Evolutionary conservation across 2,329 filamentous ascomycete species (phyloP), one percentile per base, ranked within the genome.

Genomic region (Clonostachys rhizophaga): DNA sequence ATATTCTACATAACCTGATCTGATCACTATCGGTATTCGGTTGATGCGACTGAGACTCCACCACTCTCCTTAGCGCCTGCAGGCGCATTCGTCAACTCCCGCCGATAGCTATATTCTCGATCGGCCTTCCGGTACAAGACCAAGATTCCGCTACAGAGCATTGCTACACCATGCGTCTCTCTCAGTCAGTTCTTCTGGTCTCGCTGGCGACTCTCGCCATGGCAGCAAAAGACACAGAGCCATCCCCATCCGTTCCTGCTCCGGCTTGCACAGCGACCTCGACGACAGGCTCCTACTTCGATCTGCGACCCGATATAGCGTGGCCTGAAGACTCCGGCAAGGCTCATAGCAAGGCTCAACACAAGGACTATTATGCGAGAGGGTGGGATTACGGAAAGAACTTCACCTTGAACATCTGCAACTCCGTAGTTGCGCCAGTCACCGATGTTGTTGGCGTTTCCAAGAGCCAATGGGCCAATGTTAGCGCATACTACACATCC

Each of bases 371-470:
- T 63, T 75, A 81, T 52, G 82, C 86, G 8, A 79, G 78, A 49
- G 89, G 89, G 34, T 87, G 83, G 63, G 89, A 92, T 66, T 89
- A 91, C 55, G 82, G 80, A 52, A 81, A 82, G 53, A 92, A 92
- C 69, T 94, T 94, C 59, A 92, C 88, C 3, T 62, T 92, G 57
- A 94, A 94, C 67, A 84, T 94, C 56, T 94, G 89, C 69, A 83
- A 77, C 35, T 74, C 87, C 2, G 86, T 91, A n/a, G 77, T 91
- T 14, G 81, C 87, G 55, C 70, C 79, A 14, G 71, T 87, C 17
- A 70, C 76, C 40, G 72, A 81, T 51, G 79, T 87, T 10, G 75
- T 79, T 11, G 87, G 84, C n/a, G 64, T 91, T 5, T 74, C 83
- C 41, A 73, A 79, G 64, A 62, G 63, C 47, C 57, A 74, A 43